A percentile compares a stretch with the other conserved stretches of the same genome.
Evolutionary conservation across 495 filamentous ascomycete species (phyloP).

Genomic region (Apiosordaria backusii): DNA sequence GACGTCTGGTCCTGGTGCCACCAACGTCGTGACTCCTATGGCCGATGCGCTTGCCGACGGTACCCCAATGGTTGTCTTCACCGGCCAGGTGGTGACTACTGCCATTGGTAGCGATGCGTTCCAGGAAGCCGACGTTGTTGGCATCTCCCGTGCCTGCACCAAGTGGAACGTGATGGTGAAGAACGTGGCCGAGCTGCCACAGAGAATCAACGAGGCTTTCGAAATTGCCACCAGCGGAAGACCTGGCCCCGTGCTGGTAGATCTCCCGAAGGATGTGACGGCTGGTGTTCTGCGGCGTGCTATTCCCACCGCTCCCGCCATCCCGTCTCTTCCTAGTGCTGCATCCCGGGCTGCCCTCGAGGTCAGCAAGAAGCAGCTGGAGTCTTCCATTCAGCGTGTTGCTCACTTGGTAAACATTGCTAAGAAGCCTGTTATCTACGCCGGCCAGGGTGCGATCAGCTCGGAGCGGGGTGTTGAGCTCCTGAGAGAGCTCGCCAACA

Average conservation of each 20-base stretch:
- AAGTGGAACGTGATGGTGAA: slow-evolving; percentile 88
- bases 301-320: slow-evolving; percentile 62
- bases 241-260: slow-evolving; percentile 75
- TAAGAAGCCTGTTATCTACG: slow-evolving; percentile 75
- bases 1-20: slow-evolving; percentile 75
- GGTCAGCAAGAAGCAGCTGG: slow-evolving; percentile 54
- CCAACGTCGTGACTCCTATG: slow-evolving; percentile 75
- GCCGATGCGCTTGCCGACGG: slow-evolving; percentile 76
- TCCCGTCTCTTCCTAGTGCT: slow-evolving; percentile 66
- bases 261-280: slow-evolving; percentile 76
- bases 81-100: slow-evolving; percentile 68
- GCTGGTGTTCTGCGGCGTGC: slow-evolving; percentile 60
- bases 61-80: slow-evolving; percentile 75
- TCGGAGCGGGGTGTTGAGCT: slow-evolving; percentile 62
- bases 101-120: slow-evolving; percentile 78
- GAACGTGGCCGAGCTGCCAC: slow-evolving; percentile 71
- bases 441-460: slow-evolving; percentile 66
- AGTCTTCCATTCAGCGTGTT: slow-evolving; percentile 58
- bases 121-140: slow-evolving; percentile 74
- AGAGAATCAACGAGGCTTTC: slow-evolving; percentile 79
- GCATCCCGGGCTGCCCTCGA: slow-evolving; percentile 64
- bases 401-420: slow-evolving; percentile 66
- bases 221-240: slow-evolving; percentile 75
- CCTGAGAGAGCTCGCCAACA: slow-evolving; percentile 66
- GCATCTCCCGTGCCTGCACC: slow-evolving; percentile 73